These are phyloP conservation scores for Gamsiella multidivaricata DNA, from an alignment of 192 early-diverging fungal genomes.

Conservation along the genomic window DNA sequence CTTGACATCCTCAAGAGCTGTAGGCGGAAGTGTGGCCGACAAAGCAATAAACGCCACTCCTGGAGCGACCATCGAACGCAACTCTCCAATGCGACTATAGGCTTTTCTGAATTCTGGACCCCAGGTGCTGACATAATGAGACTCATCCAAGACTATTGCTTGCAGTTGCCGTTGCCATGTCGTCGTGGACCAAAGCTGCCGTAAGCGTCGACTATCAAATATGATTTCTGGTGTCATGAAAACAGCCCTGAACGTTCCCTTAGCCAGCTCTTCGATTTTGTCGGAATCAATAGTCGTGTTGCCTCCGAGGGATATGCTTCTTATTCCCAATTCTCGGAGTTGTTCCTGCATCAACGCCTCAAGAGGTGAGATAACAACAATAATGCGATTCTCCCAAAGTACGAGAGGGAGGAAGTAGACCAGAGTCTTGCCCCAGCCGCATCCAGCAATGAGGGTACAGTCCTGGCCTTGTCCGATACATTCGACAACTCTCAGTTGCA, in stretches of 20 bases:
- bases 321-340: background rate
- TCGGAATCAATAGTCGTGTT: background rate
- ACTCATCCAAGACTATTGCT: constrained; percentile 25
- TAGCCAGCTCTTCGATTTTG: background rate
- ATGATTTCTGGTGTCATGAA: too few species aligned
- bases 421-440: too few species aligned
- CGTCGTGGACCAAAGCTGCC: background rate
- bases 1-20: too few species aligned
- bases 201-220: background rate
- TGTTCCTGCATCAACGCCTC: constrained; percentile 7
- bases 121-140: constrained; percentile 16
- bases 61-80: background rate
- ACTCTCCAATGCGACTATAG: constrained; percentile 2
- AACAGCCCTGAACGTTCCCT: constrained; percentile 5
- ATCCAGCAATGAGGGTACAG: constrained; percentile 15
- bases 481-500: background rate
- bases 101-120: constrained; percentile 1
- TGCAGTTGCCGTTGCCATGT: background rate
- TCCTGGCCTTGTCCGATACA: constrained; percentile 1
- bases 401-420: constrained; percentile 16
- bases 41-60: constrained; percentile 4
- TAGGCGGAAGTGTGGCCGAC: constrained; percentile 18
- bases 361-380: constrained; percentile 11
- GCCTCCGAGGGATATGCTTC: constrained; percentile 1
- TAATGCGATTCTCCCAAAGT: background rate